Conservation (phyloP, 768 basidiomycete species). For the Kwoniella bestiolae region DNA sequence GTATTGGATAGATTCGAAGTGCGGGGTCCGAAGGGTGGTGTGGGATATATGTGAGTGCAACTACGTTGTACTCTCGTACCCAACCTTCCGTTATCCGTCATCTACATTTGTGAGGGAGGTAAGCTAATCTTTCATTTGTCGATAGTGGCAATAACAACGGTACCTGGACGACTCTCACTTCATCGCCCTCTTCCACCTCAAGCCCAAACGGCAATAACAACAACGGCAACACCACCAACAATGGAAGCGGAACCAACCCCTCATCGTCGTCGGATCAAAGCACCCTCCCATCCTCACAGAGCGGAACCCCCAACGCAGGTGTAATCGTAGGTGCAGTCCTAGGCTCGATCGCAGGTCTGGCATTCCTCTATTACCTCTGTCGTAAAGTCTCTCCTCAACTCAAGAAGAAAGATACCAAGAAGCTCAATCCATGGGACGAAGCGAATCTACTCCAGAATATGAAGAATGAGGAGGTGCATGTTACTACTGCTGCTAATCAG, state of each 20-base stretch:
- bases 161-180: neutral
- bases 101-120: no score
- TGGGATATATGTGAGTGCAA: constrained; percentile 35
- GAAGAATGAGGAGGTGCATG: constrained; percentile 48
- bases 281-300: neutral
- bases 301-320: constrained; percentile 24
- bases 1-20: constrained; percentile 36
- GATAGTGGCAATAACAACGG: constrained; percentile 17
- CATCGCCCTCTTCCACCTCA: constrained; percentile 1
- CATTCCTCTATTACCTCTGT: constrained; percentile 30
- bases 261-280: no score
- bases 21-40: constrained; percentile 33
- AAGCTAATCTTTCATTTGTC: no score
- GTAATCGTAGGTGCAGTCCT: constrained; percentile 26
- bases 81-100: no score
- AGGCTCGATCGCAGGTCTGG: constrained; percentile 21
- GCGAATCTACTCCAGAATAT: constrained; percentile 46
- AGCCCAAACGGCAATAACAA: neutral
- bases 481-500: constrained; percentile 47
- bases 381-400: constrained; percentile 12
- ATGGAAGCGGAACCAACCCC: neutral
- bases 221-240: neutral
- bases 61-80: no score
- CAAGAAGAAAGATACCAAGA: constrained; percentile 23
- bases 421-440: constrained; percentile 44